A percentile compares a stretch with the other conserved stretches of the same genome.
These are phyloP conservation scores for Alternaria ventricosa DNA, from an alignment of 2,329 filamentous ascomycete genomes.

Conservation along the genomic window DNA sequence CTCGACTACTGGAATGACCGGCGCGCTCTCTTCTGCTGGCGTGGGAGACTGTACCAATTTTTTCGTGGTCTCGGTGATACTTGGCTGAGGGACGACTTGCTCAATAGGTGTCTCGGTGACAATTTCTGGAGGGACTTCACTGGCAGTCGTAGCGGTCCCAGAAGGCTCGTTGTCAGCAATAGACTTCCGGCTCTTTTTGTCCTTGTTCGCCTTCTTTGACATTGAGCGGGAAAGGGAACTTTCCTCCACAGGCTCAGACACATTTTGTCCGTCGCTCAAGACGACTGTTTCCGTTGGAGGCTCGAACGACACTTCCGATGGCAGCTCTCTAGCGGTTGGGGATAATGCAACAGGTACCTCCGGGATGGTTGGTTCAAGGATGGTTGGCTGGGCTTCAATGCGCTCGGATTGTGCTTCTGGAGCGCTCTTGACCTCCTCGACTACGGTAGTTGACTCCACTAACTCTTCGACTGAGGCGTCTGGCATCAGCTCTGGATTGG, in stretches of 20 bases:
- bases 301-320: background rate
- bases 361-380: background rate
- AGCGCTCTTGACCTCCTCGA: slow-evolving; percentile 4
- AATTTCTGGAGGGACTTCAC: slow-evolving; percentile 1
- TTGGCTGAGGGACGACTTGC: background rate
- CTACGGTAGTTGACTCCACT: background rate
- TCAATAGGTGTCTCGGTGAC: background rate
- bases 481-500: background rate
- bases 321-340: background rate
- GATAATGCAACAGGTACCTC: background rate
- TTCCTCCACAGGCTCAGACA: slow-evolving; percentile 3
- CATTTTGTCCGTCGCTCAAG: background rate
- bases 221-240: slow-evolving; percentile 17
- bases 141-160: background rate
- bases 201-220: slow-evolving; percentile 41
- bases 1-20: background rate
- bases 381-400: slow-evolving; percentile 1
- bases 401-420: background rate
- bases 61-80: background rate
- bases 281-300: background rate
- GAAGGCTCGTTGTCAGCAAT: slow-evolving; percentile 1
- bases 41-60: slow-evolving; percentile 5
- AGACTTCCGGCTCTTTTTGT: slow-evolving; percentile 19
- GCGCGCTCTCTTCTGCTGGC: background rate
- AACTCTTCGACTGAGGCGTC: background rate